Conservation (phyloP, 805 yeast species). For the Yarrowia deformans region DNA sequence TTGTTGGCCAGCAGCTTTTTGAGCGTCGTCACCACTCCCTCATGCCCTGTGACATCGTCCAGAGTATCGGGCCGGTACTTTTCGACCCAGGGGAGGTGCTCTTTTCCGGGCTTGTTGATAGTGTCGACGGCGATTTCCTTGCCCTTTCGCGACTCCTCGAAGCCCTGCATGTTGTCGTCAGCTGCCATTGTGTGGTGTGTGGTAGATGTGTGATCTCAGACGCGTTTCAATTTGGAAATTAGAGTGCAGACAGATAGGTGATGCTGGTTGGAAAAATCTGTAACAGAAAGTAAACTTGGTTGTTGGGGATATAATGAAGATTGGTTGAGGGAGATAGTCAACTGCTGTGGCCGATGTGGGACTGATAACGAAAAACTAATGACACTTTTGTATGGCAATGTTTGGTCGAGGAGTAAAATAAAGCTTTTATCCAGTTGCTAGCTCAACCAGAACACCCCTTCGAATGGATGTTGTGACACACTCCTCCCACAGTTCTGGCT, state of each 20-base stretch:
- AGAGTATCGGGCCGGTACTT: constrained; percentile 87
- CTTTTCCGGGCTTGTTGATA: constrained; percentile 46
- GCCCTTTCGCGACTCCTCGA: constrained; percentile 39
- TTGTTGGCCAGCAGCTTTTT: constrained; percentile 52
- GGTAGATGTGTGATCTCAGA: background rate
- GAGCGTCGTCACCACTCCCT: constrained; percentile 83
- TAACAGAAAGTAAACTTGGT: no score
- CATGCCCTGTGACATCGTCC: constrained; percentile 91
- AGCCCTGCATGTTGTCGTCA: constrained; percentile 39
- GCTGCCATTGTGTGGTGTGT: constrained; percentile 4
- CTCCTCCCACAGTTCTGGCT: no score
- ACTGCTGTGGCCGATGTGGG: background rate
- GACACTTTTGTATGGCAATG: no score
- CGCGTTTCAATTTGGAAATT: constrained; percentile 13
- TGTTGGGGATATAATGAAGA: no score
- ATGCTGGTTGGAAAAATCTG: no score
- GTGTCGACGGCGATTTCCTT: constrained; percentile 40
- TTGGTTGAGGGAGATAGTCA: no score
- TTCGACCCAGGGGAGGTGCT: constrained; percentile 88
- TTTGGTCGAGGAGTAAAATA: no score
- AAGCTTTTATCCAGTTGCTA: no score
- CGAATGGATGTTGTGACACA: no score
- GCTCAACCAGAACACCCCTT: no score
- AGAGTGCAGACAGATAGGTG: no score
- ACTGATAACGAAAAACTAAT: no score